Base-by-base conservation (phyloP, 106 monocot species). In the Agapanthus africanus region DNA sequence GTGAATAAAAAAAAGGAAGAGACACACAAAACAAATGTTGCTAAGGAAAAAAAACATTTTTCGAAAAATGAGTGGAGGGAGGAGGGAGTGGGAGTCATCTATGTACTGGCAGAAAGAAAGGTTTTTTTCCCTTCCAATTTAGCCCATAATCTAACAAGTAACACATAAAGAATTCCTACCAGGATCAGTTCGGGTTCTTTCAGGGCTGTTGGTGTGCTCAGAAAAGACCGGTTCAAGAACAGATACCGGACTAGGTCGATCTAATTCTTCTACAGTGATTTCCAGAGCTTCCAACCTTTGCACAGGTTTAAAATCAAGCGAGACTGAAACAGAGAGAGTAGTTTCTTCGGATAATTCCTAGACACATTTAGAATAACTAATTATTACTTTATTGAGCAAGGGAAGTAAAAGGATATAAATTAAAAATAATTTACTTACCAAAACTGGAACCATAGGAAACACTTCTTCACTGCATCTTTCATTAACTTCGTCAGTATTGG, bases 161-260 rank as follows among this genome's bases (percentile, higher is more conserved):
- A 64, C 4, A 11, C 10, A 61, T 37, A 64, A 31, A 51, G 0
- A 66, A 1, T 25, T 65, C 64, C 11, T 83, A 94, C 87, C 76
- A 25, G 59, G 46, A 40, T 59, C 61, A 38, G 37, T 57, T 59
- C 0, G 2, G 2, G 34, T 35, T 34, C 23, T 35, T 50, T 51
- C 49, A 34, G 68, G 68, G 32, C 6, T 33, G 16, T 62, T 22
- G 18, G 14, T 44, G 49, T 88, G 84, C 77, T 86, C 88, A 22
- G 39, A 36, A 40, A 83, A 80, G 59, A 79, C 51, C 33, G 79
- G 73, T 38, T 85, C 81, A 49, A 85, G 77, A 62, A 84, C 82
- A 39, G 83, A 80, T 46, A 84, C 75, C 22, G 79, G 76, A 79
- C 81, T 83, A 51, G 85, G 77, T 15, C 70, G 67, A 49, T 78